phyloP scores from a whole-genome alignment of 352 stramenopile species.

The Phytophthora melonis region DNA sequence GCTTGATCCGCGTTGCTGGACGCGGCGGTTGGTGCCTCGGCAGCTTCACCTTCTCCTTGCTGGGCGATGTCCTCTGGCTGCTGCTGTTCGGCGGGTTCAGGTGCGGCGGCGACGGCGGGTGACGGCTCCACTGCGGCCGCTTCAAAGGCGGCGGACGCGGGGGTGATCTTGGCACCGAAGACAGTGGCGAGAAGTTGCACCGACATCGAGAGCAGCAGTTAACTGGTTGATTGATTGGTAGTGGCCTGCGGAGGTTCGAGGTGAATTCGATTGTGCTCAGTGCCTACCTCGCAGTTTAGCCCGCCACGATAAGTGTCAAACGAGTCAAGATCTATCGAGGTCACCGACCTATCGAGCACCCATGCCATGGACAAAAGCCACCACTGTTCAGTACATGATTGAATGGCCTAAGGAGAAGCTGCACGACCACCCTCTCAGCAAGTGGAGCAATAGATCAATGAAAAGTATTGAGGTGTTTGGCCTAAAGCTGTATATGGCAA shows the following conservation, averaged over 20 bases:
- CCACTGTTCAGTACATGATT: neutral
- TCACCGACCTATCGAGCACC: neutral
- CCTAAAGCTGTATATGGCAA: too few relatives aligned
- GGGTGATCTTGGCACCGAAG: slow-evolving; percentile 8
- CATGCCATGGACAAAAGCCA: neutral
- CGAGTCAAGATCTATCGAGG: neutral
- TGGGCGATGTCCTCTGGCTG: neutral
- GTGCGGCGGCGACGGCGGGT: neutral
- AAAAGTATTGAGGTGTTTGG: too few relatives aligned
- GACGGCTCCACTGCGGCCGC: neutral
- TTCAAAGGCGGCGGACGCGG: slow-evolving; percentile 1
- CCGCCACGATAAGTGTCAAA: neutral
- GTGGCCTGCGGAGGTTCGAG: neutral
- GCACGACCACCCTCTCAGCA: too few relatives aligned
- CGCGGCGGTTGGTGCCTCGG: neutral
- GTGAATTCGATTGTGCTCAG: slow-evolving; percentile 16
- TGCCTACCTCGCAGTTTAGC: neutral
- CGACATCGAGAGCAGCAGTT: slow-evolving; percentile 13
- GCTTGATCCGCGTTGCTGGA: slow-evolving; percentile 10
- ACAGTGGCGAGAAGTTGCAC: slow-evolving; percentile 16
- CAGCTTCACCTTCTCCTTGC: neutral
- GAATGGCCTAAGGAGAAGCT: neutral
- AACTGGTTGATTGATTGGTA: neutral
- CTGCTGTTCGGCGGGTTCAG: neutral
- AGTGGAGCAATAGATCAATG: too few relatives aligned